A percentile compares a stretch with the other conserved stretches of the same genome.
Evolutionary conservation across 1,284 basidiomycete species (phyloP).

Genomic region (Trichosporon faecale): DNA sequence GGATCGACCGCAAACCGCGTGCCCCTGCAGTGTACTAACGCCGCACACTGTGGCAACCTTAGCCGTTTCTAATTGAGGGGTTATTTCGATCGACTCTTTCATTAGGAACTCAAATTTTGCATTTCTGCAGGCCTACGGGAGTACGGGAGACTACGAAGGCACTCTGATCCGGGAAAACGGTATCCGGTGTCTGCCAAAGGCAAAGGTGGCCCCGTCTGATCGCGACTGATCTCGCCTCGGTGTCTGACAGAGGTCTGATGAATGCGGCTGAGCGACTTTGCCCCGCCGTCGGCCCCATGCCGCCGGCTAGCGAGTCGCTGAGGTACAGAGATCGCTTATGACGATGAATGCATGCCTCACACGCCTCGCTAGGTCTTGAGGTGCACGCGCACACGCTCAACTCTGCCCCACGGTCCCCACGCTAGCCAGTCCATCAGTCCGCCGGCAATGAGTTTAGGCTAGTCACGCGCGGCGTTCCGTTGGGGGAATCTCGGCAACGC

Average conservation of each 20-base stretch:
- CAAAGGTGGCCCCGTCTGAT: background rate
- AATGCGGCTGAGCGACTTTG: background rate
- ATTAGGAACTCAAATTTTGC: slow-evolving; percentile 6
- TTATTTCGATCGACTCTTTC: background rate
- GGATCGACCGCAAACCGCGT: background rate
- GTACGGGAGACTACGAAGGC: background rate
- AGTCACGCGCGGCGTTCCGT: background rate
- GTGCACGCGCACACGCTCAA: background rate
- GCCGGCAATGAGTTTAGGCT: background rate
- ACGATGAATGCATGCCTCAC: background rate
- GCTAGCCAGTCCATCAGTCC: background rate
- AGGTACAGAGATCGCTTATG: background rate
- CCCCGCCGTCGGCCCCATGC: background rate
- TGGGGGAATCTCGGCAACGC: background rate
- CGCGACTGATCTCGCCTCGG: background rate
- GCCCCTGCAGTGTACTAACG: background rate
- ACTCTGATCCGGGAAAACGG: background rate
- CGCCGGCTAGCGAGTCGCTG: background rate
- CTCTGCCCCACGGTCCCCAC: background rate
- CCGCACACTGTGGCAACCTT: slow-evolving; percentile 3
- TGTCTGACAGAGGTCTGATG: background rate
- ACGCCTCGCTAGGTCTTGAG: background rate
- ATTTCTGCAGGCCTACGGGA: slow-evolving; percentile 2
- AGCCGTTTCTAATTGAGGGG: background rate
- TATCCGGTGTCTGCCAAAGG: background rate